A percentile compares a stretch with the other conserved stretches of the same genome.
These are phyloP conservation scores for Eimeria mitis DNA, from an alignment of 169 alveolate species.

Conservation along the genomic window DNA sequence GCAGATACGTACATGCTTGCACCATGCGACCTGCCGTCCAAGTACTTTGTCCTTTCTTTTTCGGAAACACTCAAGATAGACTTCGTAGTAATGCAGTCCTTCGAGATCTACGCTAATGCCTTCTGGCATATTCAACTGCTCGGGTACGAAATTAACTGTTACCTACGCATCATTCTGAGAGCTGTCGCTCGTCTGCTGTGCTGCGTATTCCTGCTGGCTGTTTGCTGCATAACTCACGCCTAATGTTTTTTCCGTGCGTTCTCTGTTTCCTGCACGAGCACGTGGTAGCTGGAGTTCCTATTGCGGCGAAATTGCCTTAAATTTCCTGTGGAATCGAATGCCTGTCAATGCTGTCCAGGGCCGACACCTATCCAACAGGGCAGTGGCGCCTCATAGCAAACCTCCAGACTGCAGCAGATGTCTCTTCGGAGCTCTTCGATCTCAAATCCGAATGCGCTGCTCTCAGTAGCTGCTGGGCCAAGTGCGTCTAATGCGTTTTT, in stretches of 20 bases:
- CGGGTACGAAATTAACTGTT: slow-evolving; percentile 45
- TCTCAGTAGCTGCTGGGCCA: slow-evolving; percentile 80
- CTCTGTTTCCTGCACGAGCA: neutral
- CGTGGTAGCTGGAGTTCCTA: neutral
- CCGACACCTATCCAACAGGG: slow-evolving; percentile 88
- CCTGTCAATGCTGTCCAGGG: slow-evolving; percentile 72
- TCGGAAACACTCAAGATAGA: slow-evolving; percentile 89
- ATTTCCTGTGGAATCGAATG: too few relatives aligned
- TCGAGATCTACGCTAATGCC: slow-evolving; percentile 90
- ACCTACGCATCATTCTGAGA: neutral
- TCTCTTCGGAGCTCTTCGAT: slow-evolving; percentile 88
- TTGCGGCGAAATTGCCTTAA: neutral
- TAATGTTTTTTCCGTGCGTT: neutral
- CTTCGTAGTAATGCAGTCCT: slow-evolving; percentile 87
- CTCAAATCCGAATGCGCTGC: slow-evolving; percentile 86
- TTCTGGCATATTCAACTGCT: slow-evolving; percentile 82
- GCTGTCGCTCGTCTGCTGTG: neutral
- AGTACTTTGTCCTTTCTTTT: slow-evolving; percentile 90
- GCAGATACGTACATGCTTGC: slow-evolving; percentile 89
- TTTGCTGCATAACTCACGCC: neutral
- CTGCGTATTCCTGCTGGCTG: neutral
- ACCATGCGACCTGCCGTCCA: slow-evolving; percentile 88
- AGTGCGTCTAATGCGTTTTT: slow-evolving; percentile 12
- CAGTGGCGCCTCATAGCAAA: slow-evolving; percentile 89
- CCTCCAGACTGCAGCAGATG: slow-evolving; percentile 86